Base-by-base conservation (phyloP, 129 eudicot species). In the Tanacetum coccineum region DNA sequence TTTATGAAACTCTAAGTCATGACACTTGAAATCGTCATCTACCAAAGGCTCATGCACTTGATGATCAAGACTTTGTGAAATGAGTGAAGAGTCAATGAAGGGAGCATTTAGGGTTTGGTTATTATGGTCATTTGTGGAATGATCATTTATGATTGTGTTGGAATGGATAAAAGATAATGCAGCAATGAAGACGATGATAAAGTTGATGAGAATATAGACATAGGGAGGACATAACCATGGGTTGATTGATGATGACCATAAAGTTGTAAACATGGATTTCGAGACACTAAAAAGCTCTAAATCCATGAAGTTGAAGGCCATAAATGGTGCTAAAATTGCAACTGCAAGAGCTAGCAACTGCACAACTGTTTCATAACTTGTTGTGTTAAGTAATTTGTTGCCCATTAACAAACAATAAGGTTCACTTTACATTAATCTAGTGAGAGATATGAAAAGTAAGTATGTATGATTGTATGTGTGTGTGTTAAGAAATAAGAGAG, bases 141-240 rank as follows among this genome's bases (percentile, higher is more conserved):
- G 25, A 22, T 32, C 39, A 3, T 32, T 4, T 32, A 32, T 32
- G 39, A 32, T 32, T 32, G 39, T 32, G 39, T 32, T 32, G 39
- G 32, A 32, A 32, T 32, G 8, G 39, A 32, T 32, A 32, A 32
- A 32, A 32, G 39, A 32, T 32, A 32, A 32, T 32, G 39, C 39
- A 32, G 39, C 7, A 32, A 32, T 32, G 39, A 32, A 32, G 39
- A 32, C 8, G 1, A 32, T 32, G 57, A 84, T 80, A 79, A 73
- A 74, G 77, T 84, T 86, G 63, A 90, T 80, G 68, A 87, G 49
- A 62, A 90, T 25, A 66, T 78, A 81, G 32, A 90, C 79, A 51
- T 78, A 82, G 13, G 91, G 81, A 7, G 84, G 87, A 62, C 80
- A 87, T 32, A 89, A 64, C 76, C 83, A 81, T 40, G 70, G 64